Evolutionary conservation across 2,329 filamentous ascomycete species (phyloP), one percentile per base, ranked within the genome.

Genomic region (Ploettnerulaceae sp.): DNA sequence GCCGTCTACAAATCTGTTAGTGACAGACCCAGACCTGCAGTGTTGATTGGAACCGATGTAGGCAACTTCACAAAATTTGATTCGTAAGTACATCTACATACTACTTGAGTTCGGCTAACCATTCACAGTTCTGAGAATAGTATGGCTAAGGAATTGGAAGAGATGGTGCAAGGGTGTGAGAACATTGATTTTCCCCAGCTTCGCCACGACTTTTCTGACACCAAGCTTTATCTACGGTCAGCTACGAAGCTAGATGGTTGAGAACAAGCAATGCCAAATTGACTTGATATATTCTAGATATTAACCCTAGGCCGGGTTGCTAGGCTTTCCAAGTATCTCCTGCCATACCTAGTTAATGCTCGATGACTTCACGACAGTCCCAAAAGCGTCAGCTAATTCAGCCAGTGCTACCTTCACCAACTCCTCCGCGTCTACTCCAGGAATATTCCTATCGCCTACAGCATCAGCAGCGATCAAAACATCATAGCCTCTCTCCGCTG

Each of bases 351-450:
- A 58, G 25, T 51, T 53, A n/a, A 61, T 58, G 52, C 69, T 69
- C 5, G 35, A 46, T 12, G 37, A 43, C 29, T 52, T 52, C 1
- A 84, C 67, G 5, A 84, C 68, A 0, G 78, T 84, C 0, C 71
- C 81, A 63, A 84, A 83, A 1, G 70, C 74, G 71, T 86, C 82
- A 0, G 58, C 77, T 59, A 86, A 65, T 64, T 85, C 81, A 5
- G 70, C 68, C 54, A 86, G 63, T 2, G 69, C 70, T 50, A 75
- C 71, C 61, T 65, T 61, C 1, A 66, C 64, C 17, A 84, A 59
- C 45, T 81, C 72, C 8, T 72, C 71, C 0, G 75, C 80, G 5
- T 68, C 67, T 0, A 73, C 75, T 1, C 81, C 81, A 1, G 82
- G 82, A 34, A 86, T 57, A 60, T 84, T 72, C 7, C 82, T 65